These are phyloP conservation scores for Aureoboletus auriporus DNA, from an alignment of 768 basidiomycete genomes.

Conservation along the genomic window DNA sequence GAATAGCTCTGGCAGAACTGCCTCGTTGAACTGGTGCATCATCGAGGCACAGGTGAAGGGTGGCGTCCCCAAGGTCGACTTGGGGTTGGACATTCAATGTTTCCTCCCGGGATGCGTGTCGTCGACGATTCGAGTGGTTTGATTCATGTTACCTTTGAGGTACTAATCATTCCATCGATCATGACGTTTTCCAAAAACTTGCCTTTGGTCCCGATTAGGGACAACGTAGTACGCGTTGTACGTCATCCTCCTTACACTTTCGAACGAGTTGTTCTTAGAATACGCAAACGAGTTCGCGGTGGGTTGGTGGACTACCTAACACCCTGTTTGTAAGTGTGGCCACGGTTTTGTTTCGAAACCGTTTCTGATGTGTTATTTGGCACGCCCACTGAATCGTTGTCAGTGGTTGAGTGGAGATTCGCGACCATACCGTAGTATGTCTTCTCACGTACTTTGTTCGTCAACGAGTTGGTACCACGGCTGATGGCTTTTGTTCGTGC, in stretches of 20 bases:
- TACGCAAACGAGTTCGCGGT: slow-evolving; percentile 67
- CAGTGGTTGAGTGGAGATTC: slow-evolving; percentile 43
- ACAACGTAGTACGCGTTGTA: slow-evolving; percentile 58
- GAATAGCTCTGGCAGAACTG: slow-evolving; percentile 47
- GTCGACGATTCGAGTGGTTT: not conserved
- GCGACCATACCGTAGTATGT: slow-evolving; percentile 55
- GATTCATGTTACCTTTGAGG: not conserved
- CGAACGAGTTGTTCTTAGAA: slow-evolving; percentile 37
- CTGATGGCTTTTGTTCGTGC: not conserved
- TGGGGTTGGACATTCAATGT: slow-evolving; percentile 63
- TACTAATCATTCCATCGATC: slow-evolving; percentile 29
- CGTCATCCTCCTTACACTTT: not conserved
- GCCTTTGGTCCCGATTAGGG: slow-evolving; percentile 19
- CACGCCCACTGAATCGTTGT: slow-evolving; percentile 40
- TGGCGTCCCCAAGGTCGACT: not conserved
- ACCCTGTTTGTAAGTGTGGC: too few species aligned
- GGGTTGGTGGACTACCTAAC: slow-evolving; percentile 54
- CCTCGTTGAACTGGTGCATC: slow-evolving; percentile 61
- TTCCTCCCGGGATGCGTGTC: slow-evolving; percentile 53
- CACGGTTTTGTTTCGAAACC: not conserved
- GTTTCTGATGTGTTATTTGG: slow-evolving; percentile 31
- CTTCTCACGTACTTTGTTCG: not conserved
- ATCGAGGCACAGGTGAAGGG: not conserved
- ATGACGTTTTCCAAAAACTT: slow-evolving; percentile 32
- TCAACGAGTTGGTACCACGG: slow-evolving; percentile 37